phyloP scores from a whole-genome alignment of 306 rosid genomes.

The Vigna reflexopilosa region DNA sequence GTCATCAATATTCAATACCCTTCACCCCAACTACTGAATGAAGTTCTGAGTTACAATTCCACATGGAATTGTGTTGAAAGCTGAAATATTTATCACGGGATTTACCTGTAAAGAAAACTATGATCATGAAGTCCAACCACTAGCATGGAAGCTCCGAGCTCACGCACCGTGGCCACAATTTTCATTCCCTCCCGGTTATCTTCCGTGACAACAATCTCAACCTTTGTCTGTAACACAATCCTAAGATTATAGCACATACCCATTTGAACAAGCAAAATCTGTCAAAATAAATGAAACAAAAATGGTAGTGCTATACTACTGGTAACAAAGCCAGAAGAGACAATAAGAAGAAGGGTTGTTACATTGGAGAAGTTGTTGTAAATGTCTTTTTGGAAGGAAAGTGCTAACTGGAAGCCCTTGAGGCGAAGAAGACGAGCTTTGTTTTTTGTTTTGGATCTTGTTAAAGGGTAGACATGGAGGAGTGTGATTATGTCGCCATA shows the following conservation, averaged over 20 bases:
- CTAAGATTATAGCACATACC: constrained; percentile 60
- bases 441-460: constrained; percentile 59
- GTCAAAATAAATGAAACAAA: background rate
- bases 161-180: constrained; percentile 63
- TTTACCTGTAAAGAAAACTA: constrained; percentile 93
- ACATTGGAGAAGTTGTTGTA: constrained; percentile 73
- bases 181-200: constrained; percentile 78
- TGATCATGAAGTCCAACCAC: constrained; percentile 91
- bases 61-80: constrained; percentile 13
- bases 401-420: constrained; percentile 77
- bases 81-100: constrained; percentile 13
- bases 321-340: background rate
- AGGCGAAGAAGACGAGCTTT: constrained; percentile 69
- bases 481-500: constrained; percentile 77
- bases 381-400: constrained; percentile 73
- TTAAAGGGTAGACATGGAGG: constrained; percentile 67
- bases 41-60: background rate
- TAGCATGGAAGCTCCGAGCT: constrained; percentile 78
- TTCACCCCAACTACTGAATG: background rate
- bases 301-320: background rate
- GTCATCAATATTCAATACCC: background rate
- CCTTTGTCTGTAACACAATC: constrained; percentile 84
- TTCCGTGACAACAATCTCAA: constrained; percentile 87
- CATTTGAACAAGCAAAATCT: constrained; percentile 38
- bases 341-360: background rate